Evolutionary conservation across 73 alveolate species (phyloP).

Genomic region (Paramecium caudatum): DNA sequence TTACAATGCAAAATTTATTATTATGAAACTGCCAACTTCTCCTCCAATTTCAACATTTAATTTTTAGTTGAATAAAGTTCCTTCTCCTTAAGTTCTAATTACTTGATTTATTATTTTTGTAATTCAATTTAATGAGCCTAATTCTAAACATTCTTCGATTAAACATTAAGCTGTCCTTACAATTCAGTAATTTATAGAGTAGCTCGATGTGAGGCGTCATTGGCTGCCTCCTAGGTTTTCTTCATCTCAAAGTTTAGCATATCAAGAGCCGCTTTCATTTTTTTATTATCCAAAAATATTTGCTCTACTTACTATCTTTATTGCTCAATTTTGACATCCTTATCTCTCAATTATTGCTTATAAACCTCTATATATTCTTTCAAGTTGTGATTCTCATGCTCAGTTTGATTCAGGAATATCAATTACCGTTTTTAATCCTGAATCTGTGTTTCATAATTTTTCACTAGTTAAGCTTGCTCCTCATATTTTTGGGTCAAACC

Average conservation of each 20-base stretch:
- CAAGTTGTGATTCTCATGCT: slow-evolving; percentile 4
- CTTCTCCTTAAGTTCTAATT: slow-evolving; percentile 26
- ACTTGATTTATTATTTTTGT: slow-evolving; percentile 17
- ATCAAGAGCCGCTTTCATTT: background rate
- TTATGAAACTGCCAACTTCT: background rate
- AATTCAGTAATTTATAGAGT: background rate
- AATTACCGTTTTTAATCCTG: background rate
- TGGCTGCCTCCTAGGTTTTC: background rate
- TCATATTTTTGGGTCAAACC: background rate
- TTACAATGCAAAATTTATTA: background rate
- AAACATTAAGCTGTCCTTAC: background rate
- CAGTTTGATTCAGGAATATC: background rate
- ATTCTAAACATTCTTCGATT: background rate
- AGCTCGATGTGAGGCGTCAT: background rate
- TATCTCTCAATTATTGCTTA: slow-evolving; percentile 9
- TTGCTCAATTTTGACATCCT: slow-evolving; percentile 1
- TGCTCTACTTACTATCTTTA: background rate
- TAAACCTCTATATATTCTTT: background rate
- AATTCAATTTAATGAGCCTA: slow-evolving; percentile 5
- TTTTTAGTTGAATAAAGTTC: background rate
- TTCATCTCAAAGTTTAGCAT: background rate
- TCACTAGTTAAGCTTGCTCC: background rate
- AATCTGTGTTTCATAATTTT: background rate
- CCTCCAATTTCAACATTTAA: slow-evolving; percentile 19
- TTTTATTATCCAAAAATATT: background rate